These are phyloP conservation scores for Fusarium sp. DNA, from an alignment of 2,329 filamentous ascomycete genomes.

Conservation along the genomic window DNA sequence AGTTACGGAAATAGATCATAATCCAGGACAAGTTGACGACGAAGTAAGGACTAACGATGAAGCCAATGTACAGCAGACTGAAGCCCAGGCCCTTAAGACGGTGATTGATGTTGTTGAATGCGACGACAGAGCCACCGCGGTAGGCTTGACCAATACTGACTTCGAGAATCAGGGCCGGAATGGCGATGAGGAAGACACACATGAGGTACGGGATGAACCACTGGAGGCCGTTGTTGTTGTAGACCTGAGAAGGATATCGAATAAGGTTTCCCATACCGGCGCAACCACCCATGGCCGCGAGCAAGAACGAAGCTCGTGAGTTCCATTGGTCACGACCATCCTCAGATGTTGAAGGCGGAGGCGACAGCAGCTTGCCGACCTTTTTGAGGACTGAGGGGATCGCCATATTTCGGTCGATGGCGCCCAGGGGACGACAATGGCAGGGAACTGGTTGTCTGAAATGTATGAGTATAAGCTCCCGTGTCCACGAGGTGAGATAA, in stretches of 20 bases:
- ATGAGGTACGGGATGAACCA: conserved; percentile 73
- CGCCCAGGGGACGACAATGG: neutral
- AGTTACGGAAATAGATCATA: conserved; percentile 71
- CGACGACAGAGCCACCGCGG: conserved; percentile 68
- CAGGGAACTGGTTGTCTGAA: neutral
- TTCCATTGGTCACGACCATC: conserved; percentile 69
- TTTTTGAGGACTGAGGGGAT: conserved; percentile 49
- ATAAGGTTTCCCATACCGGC: conserved; percentile 72
- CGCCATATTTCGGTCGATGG: conserved; percentile 26
- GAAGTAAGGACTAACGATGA: conserved; percentile 71
- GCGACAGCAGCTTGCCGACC: conserved; percentile 53
- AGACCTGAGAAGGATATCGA: conserved; percentile 70
- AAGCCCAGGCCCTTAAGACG: conserved; percentile 69
- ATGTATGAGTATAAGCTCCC: conserved; percentile 5
- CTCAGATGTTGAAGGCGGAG: conserved; percentile 55
- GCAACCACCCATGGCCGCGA: conserved; percentile 72
- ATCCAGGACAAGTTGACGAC: conserved; percentile 71
- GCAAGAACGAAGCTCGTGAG: conserved; percentile 67
- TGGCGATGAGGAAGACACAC: conserved; percentile 69
- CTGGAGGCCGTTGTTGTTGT: conserved; percentile 72
- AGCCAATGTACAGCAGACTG: conserved; percentile 66
- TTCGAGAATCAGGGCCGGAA: conserved; percentile 69
- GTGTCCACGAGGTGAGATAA: conserved; percentile 3
- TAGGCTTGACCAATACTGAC: conserved; percentile 80
- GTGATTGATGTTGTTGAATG: conserved; percentile 67